phyloP scores from a whole-genome alignment of 495 filamentous ascomycete genomes.

The Aspergillus sclerotioniger region DNA sequence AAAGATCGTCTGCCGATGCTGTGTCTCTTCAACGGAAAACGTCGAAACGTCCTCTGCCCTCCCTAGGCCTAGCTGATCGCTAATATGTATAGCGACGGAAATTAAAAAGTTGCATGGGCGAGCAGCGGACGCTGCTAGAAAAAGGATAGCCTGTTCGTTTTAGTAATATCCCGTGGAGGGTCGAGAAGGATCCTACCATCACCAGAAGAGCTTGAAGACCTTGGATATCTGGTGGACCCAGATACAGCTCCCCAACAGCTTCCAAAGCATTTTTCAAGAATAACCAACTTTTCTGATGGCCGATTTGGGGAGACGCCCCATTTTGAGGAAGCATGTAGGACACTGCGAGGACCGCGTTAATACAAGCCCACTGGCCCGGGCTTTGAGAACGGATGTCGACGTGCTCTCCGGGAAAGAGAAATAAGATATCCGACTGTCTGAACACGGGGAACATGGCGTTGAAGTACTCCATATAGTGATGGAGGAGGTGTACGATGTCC shows the following conservation, averaged over 20 bases:
- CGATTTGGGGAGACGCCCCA: neutral
- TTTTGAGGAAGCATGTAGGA: constrained; percentile 15
- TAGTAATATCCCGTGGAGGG: neutral
- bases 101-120: constrained; percentile 20
- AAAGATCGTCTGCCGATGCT: constrained; percentile 16
- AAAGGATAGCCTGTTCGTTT: constrained; percentile 8
- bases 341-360: constrained; percentile 19
- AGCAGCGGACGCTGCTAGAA: constrained; percentile 14
- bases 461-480: constrained; percentile 18
- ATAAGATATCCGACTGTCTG: constrained; percentile 16
- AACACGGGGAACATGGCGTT: constrained; percentile 17
- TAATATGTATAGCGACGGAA: constrained; percentile 18
- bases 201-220: constrained; percentile 17
- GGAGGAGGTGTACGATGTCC: constrained; percentile 11
- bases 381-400: neutral
- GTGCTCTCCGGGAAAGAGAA: constrained; percentile 10
- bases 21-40: constrained; percentile 6
- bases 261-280: constrained; percentile 21
- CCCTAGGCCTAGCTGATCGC: constrained; percentile 16
- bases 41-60: neutral
- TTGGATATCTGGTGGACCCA: constrained; percentile 18
- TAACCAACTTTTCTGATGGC: constrained; percentile 18
- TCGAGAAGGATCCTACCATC: constrained; percentile 13
- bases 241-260: constrained; percentile 15
- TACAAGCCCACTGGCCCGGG: constrained; percentile 17